Conservation (phyloP, 108 stramenopile species). For the Skeletonema marinoi region DNA sequence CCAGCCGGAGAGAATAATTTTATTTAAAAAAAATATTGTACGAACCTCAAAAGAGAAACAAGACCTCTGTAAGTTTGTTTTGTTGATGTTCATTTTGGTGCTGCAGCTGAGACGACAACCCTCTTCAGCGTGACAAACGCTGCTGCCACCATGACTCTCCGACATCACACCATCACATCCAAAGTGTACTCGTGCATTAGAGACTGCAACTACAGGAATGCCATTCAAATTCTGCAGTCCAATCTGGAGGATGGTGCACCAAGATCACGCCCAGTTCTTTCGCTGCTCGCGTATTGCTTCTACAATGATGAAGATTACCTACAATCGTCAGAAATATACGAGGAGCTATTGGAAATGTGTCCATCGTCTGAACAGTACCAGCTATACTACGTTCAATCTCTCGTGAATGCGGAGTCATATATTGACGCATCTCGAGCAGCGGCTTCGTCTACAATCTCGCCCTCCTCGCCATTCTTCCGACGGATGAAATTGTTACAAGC, state of each 20-base stretch:
- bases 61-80: too few species aligned
- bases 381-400: constrained; percentile 81
- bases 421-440: constrained; percentile 57
- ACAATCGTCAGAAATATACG: constrained; percentile 66
- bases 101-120: not conserved
- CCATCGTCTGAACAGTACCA: constrained; percentile 85
- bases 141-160: not conserved
- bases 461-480: constrained; percentile 28
- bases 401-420: constrained; percentile 70
- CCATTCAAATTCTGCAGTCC: constrained; percentile 32
- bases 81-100: not conserved
- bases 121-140: too few species aligned
- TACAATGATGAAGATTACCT: constrained; percentile 72
- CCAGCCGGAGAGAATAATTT: too few species aligned
- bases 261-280: constrained; percentile 68
- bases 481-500: constrained; percentile 72
- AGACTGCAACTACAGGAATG: constrained; percentile 28
- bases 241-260: constrained; percentile 66
- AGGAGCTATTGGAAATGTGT: constrained; percentile 70
- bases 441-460: constrained; percentile 3
- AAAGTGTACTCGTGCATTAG: constrained; percentile 37
- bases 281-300: constrained; percentile 86
- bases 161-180: constrained; percentile 21
- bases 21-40: too few species aligned
- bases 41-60: too few species aligned